Percentiles rank a stretch among this genome's conserved stretches.
Conservation (phyloP, 495 filamentous ascomycete genomes). For the Tricharina praecox region DNA sequence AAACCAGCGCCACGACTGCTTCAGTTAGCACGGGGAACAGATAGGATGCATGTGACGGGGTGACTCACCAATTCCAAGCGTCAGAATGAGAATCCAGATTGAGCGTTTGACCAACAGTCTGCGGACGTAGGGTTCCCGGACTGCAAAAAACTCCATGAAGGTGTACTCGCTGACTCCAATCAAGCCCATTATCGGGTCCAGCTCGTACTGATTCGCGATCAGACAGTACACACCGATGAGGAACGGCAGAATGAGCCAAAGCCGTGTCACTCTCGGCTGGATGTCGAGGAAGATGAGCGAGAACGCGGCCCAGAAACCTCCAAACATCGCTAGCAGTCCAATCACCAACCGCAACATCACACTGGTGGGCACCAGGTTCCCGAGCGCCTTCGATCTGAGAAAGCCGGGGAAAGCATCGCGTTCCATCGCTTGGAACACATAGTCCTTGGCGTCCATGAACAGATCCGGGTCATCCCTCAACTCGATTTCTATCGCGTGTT, state of each 20-base stretch:
- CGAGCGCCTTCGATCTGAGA: slow-evolving; percentile 80
- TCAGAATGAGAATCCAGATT: slow-evolving; percentile 52
- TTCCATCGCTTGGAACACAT: slow-evolving; percentile 99
- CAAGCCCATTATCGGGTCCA: slow-evolving; percentile 85
- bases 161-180: slow-evolving; percentile 85
- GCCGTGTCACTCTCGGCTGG: slow-evolving; percentile 50
- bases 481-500: slow-evolving; percentile 66
- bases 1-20: slow-evolving; percentile 16
- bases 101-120: slow-evolving; percentile 67
- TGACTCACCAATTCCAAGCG: slow-evolving; percentile 49
- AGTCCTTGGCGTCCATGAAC: slow-evolving; percentile 94
- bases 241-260: slow-evolving; percentile 89
- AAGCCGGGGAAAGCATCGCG: slow-evolving; percentile 95
- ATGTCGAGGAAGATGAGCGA: slow-evolving; percentile 71
- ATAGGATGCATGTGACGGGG: slow-evolving; percentile 52
- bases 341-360: slow-evolving; percentile 66
- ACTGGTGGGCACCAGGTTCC: slow-evolving; percentile 80
- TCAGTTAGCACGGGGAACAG: slow-evolving; percentile 38
- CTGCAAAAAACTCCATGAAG: slow-evolving; percentile 69
- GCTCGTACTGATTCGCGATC: slow-evolving; percentile 76
- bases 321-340: slow-evolving; percentile 76
- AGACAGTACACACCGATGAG: slow-evolving; percentile 76
- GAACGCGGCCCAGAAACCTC: slow-evolving; percentile 85
- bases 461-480: slow-evolving; percentile 90
- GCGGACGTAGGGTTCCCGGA: slow-evolving; percentile 77